Conservation (phyloP, 768 basidiomycete genomes). For the Mycena haematopus region DNA sequence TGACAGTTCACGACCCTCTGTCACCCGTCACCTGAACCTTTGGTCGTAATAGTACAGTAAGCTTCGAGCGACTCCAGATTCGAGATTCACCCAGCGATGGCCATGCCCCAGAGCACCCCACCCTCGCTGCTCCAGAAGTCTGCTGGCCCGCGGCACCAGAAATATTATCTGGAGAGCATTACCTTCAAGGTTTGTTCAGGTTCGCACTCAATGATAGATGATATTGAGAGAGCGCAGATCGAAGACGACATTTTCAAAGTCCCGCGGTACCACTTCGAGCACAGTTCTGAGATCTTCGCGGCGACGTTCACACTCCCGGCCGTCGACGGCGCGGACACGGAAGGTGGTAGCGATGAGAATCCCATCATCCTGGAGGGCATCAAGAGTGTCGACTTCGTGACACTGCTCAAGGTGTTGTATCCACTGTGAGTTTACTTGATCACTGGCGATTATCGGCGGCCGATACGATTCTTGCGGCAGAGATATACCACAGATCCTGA, state of each 20-base stretch:
- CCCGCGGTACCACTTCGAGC: conserved; percentile 42
- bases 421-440: conserved; percentile 35
- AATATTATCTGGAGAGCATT: background rate
- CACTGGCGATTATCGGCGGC: background rate
- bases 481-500: conserved; percentile 17
- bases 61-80: no score
- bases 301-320: conserved; percentile 41
- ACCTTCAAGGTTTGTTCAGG: background rate
- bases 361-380: conserved; percentile 40
- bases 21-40: no score
- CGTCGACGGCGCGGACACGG: conserved; percentile 22
- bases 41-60: no score
- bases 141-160: background rate
- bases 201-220: background rate
- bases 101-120: no score
- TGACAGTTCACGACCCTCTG: no score
- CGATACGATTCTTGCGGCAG: background rate
- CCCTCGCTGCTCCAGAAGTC: no score
- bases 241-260: conserved; percentile 47
- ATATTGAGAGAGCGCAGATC: conserved; percentile 31
- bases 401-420: conserved; percentile 33
- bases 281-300: conserved; percentile 42
- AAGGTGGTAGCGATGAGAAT: conserved; percentile 37
- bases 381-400: conserved; percentile 32
- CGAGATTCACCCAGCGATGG: no score